A percentile compares a stretch with the other conserved stretches of the same genome.
Conservation (phyloP, 768 basidiomycete genomes). For the Leccinum subgranulosum region DNA sequence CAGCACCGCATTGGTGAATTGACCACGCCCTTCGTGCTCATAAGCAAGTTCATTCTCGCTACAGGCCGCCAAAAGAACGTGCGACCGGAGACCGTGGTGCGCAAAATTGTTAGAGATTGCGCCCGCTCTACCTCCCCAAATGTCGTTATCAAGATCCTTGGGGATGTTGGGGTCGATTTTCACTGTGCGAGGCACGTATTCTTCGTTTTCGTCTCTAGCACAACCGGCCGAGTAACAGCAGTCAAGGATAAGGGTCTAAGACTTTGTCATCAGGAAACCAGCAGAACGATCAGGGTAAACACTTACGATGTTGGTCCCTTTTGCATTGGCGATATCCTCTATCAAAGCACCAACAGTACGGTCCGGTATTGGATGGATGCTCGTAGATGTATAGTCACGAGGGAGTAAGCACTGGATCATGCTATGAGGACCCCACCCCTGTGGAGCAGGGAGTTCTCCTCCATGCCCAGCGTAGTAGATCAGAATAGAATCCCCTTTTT, state of each 20-base stretch:
- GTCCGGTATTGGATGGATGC: slow-evolving; percentile 40
- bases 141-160: slow-evolving; percentile 23
- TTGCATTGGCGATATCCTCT: slow-evolving; percentile 34
- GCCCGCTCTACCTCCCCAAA: slow-evolving; percentile 18
- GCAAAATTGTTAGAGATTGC: slow-evolving; percentile 18
- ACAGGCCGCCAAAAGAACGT: slow-evolving; percentile 45
- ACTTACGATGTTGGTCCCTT: slow-evolving; percentile 45
- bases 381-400: slow-evolving; percentile 28
- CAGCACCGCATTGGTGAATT: slow-evolving; percentile 27
- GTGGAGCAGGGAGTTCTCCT: slow-evolving; percentile 32
- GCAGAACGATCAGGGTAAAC: background rate
- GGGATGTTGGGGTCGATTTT: slow-evolving; percentile 2
- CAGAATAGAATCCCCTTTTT: slow-evolving; percentile 33
- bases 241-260: slow-evolving; percentile 45
- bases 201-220: slow-evolving; percentile 20
- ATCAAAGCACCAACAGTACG: slow-evolving; percentile 39
- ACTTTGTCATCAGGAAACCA: background rate
- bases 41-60: slow-evolving; percentile 33
- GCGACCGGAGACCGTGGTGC: slow-evolving; percentile 32
- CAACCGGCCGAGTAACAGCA: slow-evolving; percentile 44
- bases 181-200: slow-evolving; percentile 6
- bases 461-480: slow-evolving; percentile 49
- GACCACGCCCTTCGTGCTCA: slow-evolving; percentile 21
- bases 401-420: slow-evolving; percentile 30
- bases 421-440: slow-evolving; percentile 20